Evolutionary conservation across 805 yeast genomes (phyloP).

Genomic region (Maudiozyma serrabonitensis): DNA sequence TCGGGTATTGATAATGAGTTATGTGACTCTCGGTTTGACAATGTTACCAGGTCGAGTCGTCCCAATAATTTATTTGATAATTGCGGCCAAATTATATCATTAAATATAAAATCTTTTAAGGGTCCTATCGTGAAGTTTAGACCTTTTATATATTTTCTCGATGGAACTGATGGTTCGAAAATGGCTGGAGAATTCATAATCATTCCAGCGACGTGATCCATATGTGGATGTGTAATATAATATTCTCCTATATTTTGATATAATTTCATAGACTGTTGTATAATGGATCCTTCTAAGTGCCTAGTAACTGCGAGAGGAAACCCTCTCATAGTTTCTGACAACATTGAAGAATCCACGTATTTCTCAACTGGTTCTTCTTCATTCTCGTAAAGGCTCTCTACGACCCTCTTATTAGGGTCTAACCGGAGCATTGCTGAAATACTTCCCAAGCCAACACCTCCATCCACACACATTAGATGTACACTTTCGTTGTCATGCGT

Average conservation of each 20-base stretch:
- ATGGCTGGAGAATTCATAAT: conserved; percentile 57
- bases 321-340: conserved; percentile 5
- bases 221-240: conserved; percentile 71
- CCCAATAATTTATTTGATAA: conserved; percentile 20
- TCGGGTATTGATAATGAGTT: conserved; percentile 15
- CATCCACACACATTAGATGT: conserved; percentile 55
- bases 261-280: conserved; percentile 25
- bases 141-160: conserved; percentile 44
- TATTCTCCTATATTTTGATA: conserved; percentile 34
- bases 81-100: conserved; percentile 76
- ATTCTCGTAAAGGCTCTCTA: conserved; percentile 17
- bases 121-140: conserved; percentile 42
- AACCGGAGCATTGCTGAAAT: conserved; percentile 26
- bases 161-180: conserved; percentile 23
- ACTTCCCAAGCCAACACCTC: conserved; percentile 62
- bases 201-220: conserved; percentile 68
- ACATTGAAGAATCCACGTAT: conserved; percentile 9
- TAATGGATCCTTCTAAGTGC: not conserved
- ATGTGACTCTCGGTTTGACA: conserved; percentile 6
- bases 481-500: conserved; percentile 8
- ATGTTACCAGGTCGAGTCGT: conserved; percentile 10
- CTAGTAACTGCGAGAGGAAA: conserved; percentile 9
- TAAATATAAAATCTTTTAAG: conserved; percentile 51
- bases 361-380: conserved; percentile 14
- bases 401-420: conserved; percentile 2